phyloP scores from a whole-genome alignment of 2,329 filamentous ascomycete species.

The Septoria petroselini region DNA sequence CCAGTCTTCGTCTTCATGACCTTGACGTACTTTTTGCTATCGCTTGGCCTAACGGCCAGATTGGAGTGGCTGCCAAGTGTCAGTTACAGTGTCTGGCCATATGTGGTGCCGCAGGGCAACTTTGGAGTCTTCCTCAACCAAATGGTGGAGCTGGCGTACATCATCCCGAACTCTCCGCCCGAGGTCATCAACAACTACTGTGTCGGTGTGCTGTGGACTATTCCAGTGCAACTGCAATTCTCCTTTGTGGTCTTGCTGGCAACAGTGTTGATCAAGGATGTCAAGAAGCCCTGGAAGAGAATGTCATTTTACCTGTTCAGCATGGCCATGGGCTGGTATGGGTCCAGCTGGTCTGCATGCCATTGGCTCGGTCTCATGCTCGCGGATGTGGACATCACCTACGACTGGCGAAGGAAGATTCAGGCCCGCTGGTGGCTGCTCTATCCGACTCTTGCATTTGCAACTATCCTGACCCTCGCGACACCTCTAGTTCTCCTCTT shows the following conservation, averaged over 20 bases:
- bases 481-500: slow-evolving; percentile 41
- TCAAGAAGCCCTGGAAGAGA: slow-evolving; percentile 49
- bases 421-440: slow-evolving; percentile 37
- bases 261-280: slow-evolving; percentile 45
- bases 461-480: slow-evolving; percentile 38
- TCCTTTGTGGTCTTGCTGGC: slow-evolving; percentile 47
- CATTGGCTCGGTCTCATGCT: slow-evolving; percentile 48
- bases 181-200: slow-evolving; percentile 51
- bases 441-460: slow-evolving; percentile 40
- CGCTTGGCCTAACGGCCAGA: slow-evolving; percentile 44
- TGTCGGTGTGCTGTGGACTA: slow-evolving; percentile 51
- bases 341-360: slow-evolving; percentile 45
- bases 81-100: slow-evolving; percentile 51
- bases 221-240: slow-evolving; percentile 50
- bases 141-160: slow-evolving; percentile 46
- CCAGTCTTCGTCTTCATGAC: slow-evolving; percentile 45
- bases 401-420: slow-evolving; percentile 44
- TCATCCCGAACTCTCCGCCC: slow-evolving; percentile 50
- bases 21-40: slow-evolving; percentile 49
- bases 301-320: slow-evolving; percentile 46
- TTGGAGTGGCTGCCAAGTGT: slow-evolving; percentile 48
- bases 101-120: slow-evolving; percentile 42
- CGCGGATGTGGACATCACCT: slow-evolving; percentile 49
- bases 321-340: slow-evolving; percentile 49
- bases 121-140: slow-evolving; percentile 46